Evolutionary conservation across 306 rosid genomes (phyloP).

Genomic region (Fagus sylvatica): DNA sequence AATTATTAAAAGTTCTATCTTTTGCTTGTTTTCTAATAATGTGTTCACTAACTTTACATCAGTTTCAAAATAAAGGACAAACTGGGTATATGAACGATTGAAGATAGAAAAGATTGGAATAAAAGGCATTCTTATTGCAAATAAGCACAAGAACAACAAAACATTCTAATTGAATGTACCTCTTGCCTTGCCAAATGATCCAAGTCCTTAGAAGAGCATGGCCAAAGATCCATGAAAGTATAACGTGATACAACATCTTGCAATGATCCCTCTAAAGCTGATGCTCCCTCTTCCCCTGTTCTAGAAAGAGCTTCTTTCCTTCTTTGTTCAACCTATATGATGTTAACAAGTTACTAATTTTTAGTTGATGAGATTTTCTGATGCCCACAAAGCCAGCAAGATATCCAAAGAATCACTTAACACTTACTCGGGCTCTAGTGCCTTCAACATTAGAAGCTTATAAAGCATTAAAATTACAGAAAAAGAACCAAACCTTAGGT

Average conservation of each 20-base stretch:
- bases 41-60: not conserved
- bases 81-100: not conserved
- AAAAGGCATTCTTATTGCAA: not conserved
- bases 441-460: not conserved
- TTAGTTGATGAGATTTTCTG: not conserved
- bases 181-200: conserved; percentile 80
- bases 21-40: not conserved
- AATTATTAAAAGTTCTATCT: not conserved
- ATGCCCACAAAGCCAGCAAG: not conserved
- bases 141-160: not conserved
- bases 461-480: not conserved
- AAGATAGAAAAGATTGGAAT: not conserved
- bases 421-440: not conserved
- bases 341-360: not conserved
- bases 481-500: not conserved
- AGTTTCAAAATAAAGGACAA: not conserved
- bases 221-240: conserved; percentile 96
- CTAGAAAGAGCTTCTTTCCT: conserved; percentile 80
- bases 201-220: conserved; percentile 78
- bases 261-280: conserved; percentile 63
- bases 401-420: not conserved
- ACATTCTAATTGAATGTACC: conserved; percentile 44
- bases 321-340: conserved; percentile 79
- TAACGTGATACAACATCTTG: conserved; percentile 90
- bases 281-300: conserved; percentile 64